Base-by-base conservation (phyloP, 2,329 filamentous ascomycete genomes). In the Bipolaris victoriae region DNA sequence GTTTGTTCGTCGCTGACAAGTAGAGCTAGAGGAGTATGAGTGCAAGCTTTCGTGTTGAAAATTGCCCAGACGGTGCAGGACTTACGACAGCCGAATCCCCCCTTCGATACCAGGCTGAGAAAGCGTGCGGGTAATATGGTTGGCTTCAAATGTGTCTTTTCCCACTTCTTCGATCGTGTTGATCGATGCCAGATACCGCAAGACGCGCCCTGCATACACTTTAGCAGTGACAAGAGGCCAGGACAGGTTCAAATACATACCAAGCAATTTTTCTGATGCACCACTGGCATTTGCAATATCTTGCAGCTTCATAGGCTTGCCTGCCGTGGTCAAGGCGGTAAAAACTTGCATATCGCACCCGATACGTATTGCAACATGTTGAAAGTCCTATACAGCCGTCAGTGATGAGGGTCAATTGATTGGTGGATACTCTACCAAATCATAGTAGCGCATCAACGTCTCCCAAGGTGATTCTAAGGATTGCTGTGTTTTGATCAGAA, bases 291-390 rank as follows among this genome's bases (percentile, higher is more conserved):
- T 35, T 15, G 44, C 29, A 35, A 47, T 47, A 47, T 47, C 44
- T 20, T 35, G 44, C 44, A 47, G 44, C 29, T 18, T 47, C 29
- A 47, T 35, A 35, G 29, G 44, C 44, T 47, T 35, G 44, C 35
- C 44, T 47, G 44, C 44, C 13, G 44, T 47, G 35, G 44, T 35
- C 26, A 47, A 35, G 44, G 44, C 35, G 44, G 44, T 47, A 15
- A 47, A 47, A 47, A 47, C 44, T 35, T 47, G 44, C 44, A 47
- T 47, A 35, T 47, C 44, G 44, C 44, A 47, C 35, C 44, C 44
- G 44, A 47, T 47, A 47, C 26, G 29, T 36, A 47, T 47, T 35
- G 44, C 44, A 18, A 47, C 44, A 35, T 47, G 44, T 47, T 47
- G 44, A 47, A 35, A 47, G 29, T 47, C 44, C 13, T 47, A 47